Base-by-base conservation (phyloP, 2,329 filamentous ascomycete species). In the Alternaria consortialis region DNA sequence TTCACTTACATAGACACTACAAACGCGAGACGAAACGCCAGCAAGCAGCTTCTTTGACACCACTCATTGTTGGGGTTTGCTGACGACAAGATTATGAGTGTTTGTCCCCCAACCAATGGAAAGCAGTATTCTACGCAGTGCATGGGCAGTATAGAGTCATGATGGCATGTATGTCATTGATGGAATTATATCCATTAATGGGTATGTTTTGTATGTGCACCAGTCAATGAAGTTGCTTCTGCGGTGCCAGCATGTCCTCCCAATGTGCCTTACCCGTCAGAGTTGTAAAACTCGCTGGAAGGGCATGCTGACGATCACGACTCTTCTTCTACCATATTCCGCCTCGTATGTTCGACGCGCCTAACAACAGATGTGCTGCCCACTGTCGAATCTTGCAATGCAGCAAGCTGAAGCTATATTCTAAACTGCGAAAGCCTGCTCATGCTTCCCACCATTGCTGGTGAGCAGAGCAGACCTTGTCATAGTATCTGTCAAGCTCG, bases 381-480 rank as follows among this genome's bases (percentile, higher is more conserved):
- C 6, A 23, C 29, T 20, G 17, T 29, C 12, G 44, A 48, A 5
- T n/a, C 11, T 34, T 48, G 44, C 7, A 34, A 34, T n/a, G 44
- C 17, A 12, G 29, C 27, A 20, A n/a, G 11, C 12, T 7, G 12
- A 36, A 2, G 17, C 20, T 31, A 8, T 3, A 20, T 48, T 13
- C 13, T 25, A 12, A 25, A 25, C 37, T 40, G 46, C 23, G 29
- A 48, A 12, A 44, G 40, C 23, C 42, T 44, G 13, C 9, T 2
- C 27, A 17, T 44, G 13, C 53, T 2, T 58, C 23, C 63, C 63
- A 67, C 50, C 44, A 43, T 3, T 53, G 20, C 36, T 53, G 34
- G 15, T 69, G 66, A 17, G 48, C 62, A 3, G 55, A 40, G 17
- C 20, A 42, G 12, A 50, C 58, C 13, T 53, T 58, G 3, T 4